Base-by-base conservation (phyloP, 495 filamentous ascomycete genomes). In the Aspergillus homomorphus region DNA sequence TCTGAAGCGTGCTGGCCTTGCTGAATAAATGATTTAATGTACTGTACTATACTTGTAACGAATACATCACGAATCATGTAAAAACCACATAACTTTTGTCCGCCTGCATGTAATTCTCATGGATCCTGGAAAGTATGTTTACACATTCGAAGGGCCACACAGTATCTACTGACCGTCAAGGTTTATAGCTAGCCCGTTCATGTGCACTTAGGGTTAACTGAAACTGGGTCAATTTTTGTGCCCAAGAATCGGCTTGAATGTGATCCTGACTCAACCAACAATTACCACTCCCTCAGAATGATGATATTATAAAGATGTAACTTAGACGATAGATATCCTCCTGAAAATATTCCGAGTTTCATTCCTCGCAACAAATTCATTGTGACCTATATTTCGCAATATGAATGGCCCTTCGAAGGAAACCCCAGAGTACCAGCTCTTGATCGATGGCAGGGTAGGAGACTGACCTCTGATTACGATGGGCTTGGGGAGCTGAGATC, bases 371-470 rank as follows among this genome's bases (percentile, higher is more conserved):
- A 2, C 33, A 38, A 7, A 9, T 7, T 2, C 33, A 6, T 38
- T 38, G 33, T 24, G 22, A 4, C 16, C 9, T 1, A 1, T 24
- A 14, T 16, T 18, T 12, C 14, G 12, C 48, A 51, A 28, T 4
- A 51, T 51, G 48, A 51, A 18, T 19, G 48, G 28, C 10, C 41
- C 48, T 0, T 24, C 46, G 26, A n/a, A 54, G 48, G 50, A 69
- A 55, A 44, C 64, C 1, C 67, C 70, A 15, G 71, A 73, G 52
- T 69, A 64, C 49, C 69, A 77, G 8, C 70, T 80, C 8, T 81
- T 80, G 59, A 82, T 83, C 50, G 77, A 80, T 62, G 74, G 73
- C 63, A 71, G 78, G 67, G 77, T 78, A 69, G 19, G 62, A 1
- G 15, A 5, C 12, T 26, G 18, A 28, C 22, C 24, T 24, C 1